phyloP scores from a whole-genome alignment of 2,329 filamentous ascomycete genomes.

The Clathrospora elynae region DNA sequence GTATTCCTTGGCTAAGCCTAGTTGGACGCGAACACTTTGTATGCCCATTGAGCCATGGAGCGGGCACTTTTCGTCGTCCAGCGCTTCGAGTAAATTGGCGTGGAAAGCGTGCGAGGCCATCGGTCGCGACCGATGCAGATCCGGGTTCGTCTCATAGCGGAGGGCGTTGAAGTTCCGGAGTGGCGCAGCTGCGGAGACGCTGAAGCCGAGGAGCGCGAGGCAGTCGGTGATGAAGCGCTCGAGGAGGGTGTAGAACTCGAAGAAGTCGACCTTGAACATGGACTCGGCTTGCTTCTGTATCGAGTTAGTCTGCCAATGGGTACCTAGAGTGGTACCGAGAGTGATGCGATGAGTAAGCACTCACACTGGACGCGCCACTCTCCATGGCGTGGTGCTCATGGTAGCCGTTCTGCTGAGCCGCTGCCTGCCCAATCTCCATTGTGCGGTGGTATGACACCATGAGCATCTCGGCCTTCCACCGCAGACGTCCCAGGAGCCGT shows the following conservation, averaged over 20 bases:
- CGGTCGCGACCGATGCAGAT: constrained; percentile 25
- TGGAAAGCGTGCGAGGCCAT: constrained; percentile 63
- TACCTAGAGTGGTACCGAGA: no score
- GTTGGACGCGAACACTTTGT: constrained; percentile 61
- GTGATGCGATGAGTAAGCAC: background rate
- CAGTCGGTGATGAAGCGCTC: constrained; percentile 72
- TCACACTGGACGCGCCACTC: constrained; percentile 28
- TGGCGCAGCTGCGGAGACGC: constrained; percentile 46
- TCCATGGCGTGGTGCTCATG: constrained; percentile 19
- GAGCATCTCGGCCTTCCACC: constrained; percentile 47
- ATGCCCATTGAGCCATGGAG: constrained; percentile 61
- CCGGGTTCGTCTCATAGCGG: constrained; percentile 40
- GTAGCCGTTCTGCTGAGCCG: constrained; percentile 20
- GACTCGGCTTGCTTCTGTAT: constrained; percentile 41
- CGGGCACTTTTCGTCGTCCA: constrained; percentile 63
- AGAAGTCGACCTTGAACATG: constrained; percentile 80
- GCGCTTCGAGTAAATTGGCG: constrained; percentile 68
- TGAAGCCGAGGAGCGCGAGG: constrained; percentile 66
- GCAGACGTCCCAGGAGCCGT: constrained; percentile 35
- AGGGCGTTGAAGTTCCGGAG: constrained; percentile 37
- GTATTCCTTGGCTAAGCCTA: constrained; percentile 70
- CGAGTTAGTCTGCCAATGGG: constrained; percentile 8
- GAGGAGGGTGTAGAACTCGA: constrained; percentile 75
- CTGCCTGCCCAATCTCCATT: constrained; percentile 29
- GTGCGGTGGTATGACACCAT: constrained; percentile 38